phyloP scores from a whole-genome alignment of 495 filamentous ascomycete genomes.

The Penicillium herquei region DNA sequence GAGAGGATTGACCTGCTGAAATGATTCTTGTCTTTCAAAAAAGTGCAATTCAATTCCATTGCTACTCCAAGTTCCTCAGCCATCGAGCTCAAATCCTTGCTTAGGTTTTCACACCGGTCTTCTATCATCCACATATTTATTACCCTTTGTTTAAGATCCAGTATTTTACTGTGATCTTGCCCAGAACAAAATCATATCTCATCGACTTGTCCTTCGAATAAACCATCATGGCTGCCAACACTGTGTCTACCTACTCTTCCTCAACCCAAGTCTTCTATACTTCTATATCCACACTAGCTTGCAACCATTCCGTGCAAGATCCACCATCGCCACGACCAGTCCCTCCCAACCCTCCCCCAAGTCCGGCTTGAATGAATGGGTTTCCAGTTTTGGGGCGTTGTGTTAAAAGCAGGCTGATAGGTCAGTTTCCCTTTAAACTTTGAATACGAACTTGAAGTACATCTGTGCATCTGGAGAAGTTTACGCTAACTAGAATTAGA shows the following conservation, averaged over 20 bases:
- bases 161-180: background rate
- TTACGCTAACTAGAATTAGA: background rate
- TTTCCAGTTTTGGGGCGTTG: conserved; percentile 18
- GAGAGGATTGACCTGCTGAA: conserved; percentile 4
- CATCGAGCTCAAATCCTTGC: background rate
- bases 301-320: conserved; percentile 29
- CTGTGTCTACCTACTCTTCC: background rate
- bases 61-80: too few relatives aligned
- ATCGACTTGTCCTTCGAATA: background rate
- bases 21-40: background rate
- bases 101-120: background rate
- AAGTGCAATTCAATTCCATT: too few relatives aligned
- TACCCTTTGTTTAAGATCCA: too few relatives aligned
- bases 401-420: conserved; percentile 14
- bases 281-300: conserved; percentile 7
- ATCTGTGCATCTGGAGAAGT: background rate
- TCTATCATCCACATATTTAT: background rate
- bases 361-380: conserved; percentile 31
- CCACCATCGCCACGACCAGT: conserved; percentile 43
- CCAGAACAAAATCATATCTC: background rate
- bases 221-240: conserved; percentile 10
- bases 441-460: background rate
- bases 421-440: conserved; percentile 6
- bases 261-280: background rate
- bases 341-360: conserved; percentile 45